These are phyloP conservation scores for Lactifluus echinatus DNA, from an alignment of 768 basidiomycete genomes.

Conservation along the genomic window DNA sequence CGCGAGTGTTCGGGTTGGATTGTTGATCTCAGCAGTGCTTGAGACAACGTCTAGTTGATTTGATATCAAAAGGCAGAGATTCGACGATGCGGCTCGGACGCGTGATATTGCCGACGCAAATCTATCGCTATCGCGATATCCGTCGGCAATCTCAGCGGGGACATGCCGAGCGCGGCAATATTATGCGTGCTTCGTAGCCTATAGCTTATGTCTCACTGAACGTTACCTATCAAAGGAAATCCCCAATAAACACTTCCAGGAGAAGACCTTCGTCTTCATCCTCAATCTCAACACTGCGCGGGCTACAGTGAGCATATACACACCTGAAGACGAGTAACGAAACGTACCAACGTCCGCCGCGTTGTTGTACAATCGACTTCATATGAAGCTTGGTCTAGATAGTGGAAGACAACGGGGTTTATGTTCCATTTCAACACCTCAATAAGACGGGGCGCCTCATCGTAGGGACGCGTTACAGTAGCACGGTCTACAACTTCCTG, in stretches of 20 bases:
- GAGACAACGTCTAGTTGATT: conserved; percentile 12
- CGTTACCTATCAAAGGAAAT: conserved; percentile 12
- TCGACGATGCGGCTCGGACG: conserved; percentile 35
- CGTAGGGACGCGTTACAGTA: background rate
- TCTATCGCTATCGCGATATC: too few relatives aligned
- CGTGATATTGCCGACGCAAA: conserved; percentile 51
- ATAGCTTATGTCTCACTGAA: background rate
- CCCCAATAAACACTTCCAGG: conserved; percentile 4
- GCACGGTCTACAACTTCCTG: background rate
- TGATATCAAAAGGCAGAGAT: conserved; percentile 41
- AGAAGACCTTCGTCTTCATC: conserved; percentile 6
- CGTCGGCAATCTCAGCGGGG: conserved; percentile 37
- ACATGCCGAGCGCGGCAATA: conserved; percentile 36
- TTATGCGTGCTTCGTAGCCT: conserved; percentile 12
- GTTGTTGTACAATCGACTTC: background rate
- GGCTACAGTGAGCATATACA: background rate
- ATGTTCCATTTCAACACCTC: too few relatives aligned
- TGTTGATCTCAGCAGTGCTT: conserved; percentile 4
- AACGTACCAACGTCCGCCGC: background rate
- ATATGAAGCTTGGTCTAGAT: too few relatives aligned
- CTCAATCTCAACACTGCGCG: conserved; percentile 5
- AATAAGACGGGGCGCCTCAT: background rate
- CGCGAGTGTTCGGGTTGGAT: conserved; percentile 36
- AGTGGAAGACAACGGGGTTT: too few relatives aligned
- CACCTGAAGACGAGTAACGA: background rate